phyloP scores from a whole-genome alignment of 192 early-diverging fungal species.

The Podochytrium sp. region DNA sequence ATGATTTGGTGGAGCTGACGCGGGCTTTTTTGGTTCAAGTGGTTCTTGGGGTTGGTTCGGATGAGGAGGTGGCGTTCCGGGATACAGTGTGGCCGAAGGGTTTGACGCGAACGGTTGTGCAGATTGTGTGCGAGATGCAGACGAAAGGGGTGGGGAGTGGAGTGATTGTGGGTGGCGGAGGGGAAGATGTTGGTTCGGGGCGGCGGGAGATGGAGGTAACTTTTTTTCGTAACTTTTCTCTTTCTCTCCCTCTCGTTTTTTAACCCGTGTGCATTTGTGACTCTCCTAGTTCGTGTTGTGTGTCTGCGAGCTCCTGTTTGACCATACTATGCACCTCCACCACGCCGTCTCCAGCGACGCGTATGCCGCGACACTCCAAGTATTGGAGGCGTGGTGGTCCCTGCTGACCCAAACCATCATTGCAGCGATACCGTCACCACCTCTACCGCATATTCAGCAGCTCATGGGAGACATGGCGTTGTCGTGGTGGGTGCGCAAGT shows the following conservation, averaged over 20 bases:
- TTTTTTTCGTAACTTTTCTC: too few relatives aligned
- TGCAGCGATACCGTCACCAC: too few relatives aligned
- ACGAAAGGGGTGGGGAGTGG: too few relatives aligned
- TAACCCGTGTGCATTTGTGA: too few relatives aligned
- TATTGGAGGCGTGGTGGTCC: constrained; percentile 25
- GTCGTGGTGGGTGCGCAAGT: background rate
- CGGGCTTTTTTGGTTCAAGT: background rate
- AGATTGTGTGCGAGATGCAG: background rate
- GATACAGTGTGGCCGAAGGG: background rate
- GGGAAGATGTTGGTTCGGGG: too few relatives aligned
- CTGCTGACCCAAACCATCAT: background rate
- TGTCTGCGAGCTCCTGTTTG: constrained; percentile 24
- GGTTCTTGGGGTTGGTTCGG: background rate
- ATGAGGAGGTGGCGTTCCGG: too few relatives aligned
- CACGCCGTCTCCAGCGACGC: background rate
- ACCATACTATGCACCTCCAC: background rate
- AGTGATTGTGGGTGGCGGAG: too few relatives aligned
- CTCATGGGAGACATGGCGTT: background rate
- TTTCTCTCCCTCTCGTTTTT: too few relatives aligned
- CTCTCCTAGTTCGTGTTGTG: background rate
- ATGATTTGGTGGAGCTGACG: too few relatives aligned
- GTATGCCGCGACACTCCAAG: background rate
- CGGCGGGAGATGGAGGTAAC: background rate
- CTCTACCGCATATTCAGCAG: too few relatives aligned
- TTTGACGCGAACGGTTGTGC: background rate